phyloP scores from a whole-genome alignment of 257 asterid species.

The Fraxinus quadrangulata region DNA sequence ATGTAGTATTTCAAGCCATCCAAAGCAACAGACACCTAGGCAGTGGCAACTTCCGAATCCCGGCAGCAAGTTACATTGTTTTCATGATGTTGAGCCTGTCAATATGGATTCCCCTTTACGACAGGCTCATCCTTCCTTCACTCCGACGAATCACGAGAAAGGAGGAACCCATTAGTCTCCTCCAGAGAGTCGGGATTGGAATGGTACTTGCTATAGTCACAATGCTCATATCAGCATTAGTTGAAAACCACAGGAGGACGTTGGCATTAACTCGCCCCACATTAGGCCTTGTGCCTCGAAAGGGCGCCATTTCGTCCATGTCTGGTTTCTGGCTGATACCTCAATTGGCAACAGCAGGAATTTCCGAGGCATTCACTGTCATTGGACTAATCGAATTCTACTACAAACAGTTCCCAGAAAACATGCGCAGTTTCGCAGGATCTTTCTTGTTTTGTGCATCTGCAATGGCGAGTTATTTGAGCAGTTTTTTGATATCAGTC shows the following conservation, averaged over 20 bases:
- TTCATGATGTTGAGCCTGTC: conserved; percentile 34
- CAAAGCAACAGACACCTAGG: conserved; percentile 29
- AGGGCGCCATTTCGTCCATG: conserved; percentile 31
- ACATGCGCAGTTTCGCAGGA: conserved; percentile 36
- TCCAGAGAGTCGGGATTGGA: conserved; percentile 40
- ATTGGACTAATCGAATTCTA: conserved; percentile 35
- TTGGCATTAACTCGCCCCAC: conserved; percentile 25
- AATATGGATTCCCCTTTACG: conserved; percentile 38
- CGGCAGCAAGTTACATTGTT: conserved; percentile 37
- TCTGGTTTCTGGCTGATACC: conserved; percentile 30
- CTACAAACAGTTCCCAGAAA: conserved; percentile 36
- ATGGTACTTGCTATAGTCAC: conserved; percentile 19
- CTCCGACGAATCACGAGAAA: conserved; percentile 24
- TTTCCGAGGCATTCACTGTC: conserved; percentile 31
- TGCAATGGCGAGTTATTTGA: conserved; percentile 26
- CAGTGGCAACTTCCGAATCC: conserved; percentile 27
- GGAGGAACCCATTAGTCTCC: conserved; percentile 29
- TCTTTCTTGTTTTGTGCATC: conserved; percentile 31
- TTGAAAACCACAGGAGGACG: conserved; percentile 32
- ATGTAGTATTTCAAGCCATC: conserved; percentile 35
- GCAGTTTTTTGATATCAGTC: conserved; percentile 27
- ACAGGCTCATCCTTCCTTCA: conserved; percentile 33
- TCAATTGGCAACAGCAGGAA: conserved; percentile 33
- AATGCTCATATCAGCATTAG: conserved; percentile 27
- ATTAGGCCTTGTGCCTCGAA: conserved; percentile 15